Base-by-base conservation (phyloP, 306 rosid species). In the Cucurbita moschata region DNA sequence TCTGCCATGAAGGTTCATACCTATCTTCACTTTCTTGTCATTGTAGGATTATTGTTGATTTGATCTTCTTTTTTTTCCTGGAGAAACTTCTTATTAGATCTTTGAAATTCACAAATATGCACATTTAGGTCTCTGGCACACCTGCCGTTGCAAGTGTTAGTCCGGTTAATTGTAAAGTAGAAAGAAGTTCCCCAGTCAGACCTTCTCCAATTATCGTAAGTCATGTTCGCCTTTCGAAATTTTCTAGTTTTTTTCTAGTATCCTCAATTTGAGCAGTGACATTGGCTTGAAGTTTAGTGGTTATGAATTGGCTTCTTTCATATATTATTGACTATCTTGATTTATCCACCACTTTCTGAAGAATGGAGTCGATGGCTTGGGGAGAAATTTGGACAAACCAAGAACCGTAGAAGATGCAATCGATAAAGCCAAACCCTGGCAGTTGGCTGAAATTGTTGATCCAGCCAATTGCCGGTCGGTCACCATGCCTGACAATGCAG, bases 391-490 rank as follows among this genome's bases (percentile, higher is more conserved):
- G 62, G 96, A 92, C 59, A 92, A 85, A 78, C 86, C 83, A 57
- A 88, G 89, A 79, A 73, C 67, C 6, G 80, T 78, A 47, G 96
- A 86, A 53, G 97, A 89, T 44, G 81, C 75, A 75, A 77, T 71
- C 30, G 92, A 87, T 67, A 88, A 89, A 81, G 57, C 88, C 77
- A 92, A 82, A 71, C 75, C 86, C 70, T 92, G 96, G 96, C 92
- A 88, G 79, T 86, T 85, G 82, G 79, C 91, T 76, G 96, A 90
- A 84, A 85, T 92, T 85, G 81, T 82, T 80, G 92, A 92, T 79
- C 76, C 91, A 75, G 86, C 16, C 79, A 90, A 87, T 67, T 92
- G 89, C 77, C 96, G 86, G 77, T 75, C 83, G 75, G 92, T 82
- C 78, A 80, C 83, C 84, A 75, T 92, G 91, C 96, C 98, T 54